phyloP scores from a whole-genome alignment of 352 stramenopile species.

The Pythium brachiatum region DNA sequence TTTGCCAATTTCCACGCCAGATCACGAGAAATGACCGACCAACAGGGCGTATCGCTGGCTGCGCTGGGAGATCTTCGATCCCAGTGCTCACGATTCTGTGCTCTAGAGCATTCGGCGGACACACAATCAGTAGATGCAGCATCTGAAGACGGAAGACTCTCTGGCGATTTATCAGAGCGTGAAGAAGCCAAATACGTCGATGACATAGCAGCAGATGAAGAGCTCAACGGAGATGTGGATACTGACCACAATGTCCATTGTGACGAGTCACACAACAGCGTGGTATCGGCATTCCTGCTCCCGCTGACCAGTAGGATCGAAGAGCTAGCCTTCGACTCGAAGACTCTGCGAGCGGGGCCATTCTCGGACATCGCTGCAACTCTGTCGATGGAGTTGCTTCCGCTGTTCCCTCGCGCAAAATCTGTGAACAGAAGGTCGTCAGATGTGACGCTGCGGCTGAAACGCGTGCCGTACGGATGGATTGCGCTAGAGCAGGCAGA shows the following conservation, averaged over 20 bases:
- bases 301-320: neutral
- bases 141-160: neutral
- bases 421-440: neutral
- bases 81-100: neutral
- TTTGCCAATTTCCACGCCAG: neutral
- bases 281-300: conserved; percentile 6
- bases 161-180: neutral
- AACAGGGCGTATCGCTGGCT: neutral
- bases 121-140: neutral
- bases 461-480: conserved; percentile 23
- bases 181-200: neutral
- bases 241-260: neutral
- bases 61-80: neutral
- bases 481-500: conserved; percentile 24
- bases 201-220: neutral
- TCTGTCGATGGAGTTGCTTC: conserved; percentile 2
- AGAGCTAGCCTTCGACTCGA: conserved; percentile 12
- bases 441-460: conserved; percentile 3
- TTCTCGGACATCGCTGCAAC: neutral
- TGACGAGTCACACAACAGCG: too few relatives aligned
- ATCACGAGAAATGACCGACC: neutral
- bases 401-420: neutral
- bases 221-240: neutral
- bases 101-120: neutral
- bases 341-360: neutral